Evolutionary conservation across 768 basidiomycete species (phyloP).

Genomic region (Galerina sulciceps): DNA sequence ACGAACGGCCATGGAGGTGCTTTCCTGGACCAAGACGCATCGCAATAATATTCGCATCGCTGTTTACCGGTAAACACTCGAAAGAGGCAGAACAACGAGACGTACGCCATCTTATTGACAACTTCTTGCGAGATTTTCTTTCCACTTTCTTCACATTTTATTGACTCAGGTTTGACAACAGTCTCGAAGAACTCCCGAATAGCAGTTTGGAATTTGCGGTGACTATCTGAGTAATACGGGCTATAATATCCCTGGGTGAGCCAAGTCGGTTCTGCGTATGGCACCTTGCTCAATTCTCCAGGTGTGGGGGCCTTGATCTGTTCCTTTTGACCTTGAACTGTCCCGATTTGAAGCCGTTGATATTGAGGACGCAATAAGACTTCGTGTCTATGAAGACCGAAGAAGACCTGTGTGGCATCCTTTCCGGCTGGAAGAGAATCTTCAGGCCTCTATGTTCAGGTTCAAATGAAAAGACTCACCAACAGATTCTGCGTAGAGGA

Average conservation of each 20-base stretch:
- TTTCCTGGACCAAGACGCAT: slow-evolving; percentile 94
- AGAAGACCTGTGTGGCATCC: slow-evolving; percentile 49
- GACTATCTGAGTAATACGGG: slow-evolving; percentile 46
- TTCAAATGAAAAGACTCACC: slow-evolving; percentile 44
- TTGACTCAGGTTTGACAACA: slow-evolving; percentile 76
- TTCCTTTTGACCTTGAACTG: slow-evolving; percentile 31
- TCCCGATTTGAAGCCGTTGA: slow-evolving; percentile 35
- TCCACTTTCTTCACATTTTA: slow-evolving; percentile 82
- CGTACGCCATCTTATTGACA: slow-evolving; percentile 82
- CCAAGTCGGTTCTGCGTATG: slow-evolving; percentile 39
- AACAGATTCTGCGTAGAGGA: slow-evolving; percentile 67
- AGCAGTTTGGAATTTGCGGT: slow-evolving; percentile 74
- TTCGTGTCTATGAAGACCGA: slow-evolving; percentile 36
- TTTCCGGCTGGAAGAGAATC: slow-evolving; percentile 52
- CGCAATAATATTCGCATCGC: slow-evolving; percentile 77
- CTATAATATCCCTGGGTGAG: slow-evolving; percentile 34
- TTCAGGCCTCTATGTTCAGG: background rate
- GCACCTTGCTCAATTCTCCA: slow-evolving; percentile 35
- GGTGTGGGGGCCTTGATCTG: slow-evolving; percentile 29
- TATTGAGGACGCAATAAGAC: slow-evolving; percentile 35
- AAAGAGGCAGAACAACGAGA: slow-evolving; percentile 2
- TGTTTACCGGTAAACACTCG: slow-evolving; percentile 27
- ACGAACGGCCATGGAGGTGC: slow-evolving; percentile 75
- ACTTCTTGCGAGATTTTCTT: slow-evolving; percentile 86
- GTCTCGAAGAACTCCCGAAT: slow-evolving; percentile 79